A percentile compares a stretch with the other conserved stretches of the same genome.
Evolutionary conservation across 441 rosid genomes (phyloP).

Genomic region (Euphorbia schlechtendalii): DNA sequence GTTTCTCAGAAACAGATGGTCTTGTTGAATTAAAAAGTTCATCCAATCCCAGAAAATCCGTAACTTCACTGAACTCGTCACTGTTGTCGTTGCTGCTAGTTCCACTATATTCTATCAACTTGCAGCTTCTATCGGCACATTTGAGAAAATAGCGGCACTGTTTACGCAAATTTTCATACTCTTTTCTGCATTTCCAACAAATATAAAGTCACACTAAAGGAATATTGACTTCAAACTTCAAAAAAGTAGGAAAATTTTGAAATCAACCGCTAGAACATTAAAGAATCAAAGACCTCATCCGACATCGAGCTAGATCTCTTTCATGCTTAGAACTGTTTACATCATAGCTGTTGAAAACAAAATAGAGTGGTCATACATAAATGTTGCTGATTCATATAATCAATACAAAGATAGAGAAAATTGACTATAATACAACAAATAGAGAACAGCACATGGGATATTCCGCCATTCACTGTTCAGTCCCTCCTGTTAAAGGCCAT

Average conservation of each 20-base stretch:
- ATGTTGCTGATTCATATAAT: neutral
- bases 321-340: slow-evolving; percentile 63
- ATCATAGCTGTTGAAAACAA: slow-evolving; percentile 46
- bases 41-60: slow-evolving; percentile 41
- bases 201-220: neutral
- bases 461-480: no score
- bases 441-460: no score
- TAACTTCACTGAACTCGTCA: slow-evolving; percentile 34
- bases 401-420: neutral
- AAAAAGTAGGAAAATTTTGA: neutral
- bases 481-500: no score
- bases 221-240: slow-evolving; percentile 3
- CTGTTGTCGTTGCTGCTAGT: slow-evolving; percentile 29
- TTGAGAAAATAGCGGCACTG: slow-evolving; percentile 43
- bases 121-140: slow-evolving; percentile 31
- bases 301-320: slow-evolving; percentile 43
- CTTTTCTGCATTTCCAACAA: slow-evolving; percentile 44
- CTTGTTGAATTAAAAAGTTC: slow-evolving; percentile 40
- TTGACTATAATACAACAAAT: no score
- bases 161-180: slow-evolving; percentile 56
- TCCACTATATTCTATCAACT: slow-evolving; percentile 30
- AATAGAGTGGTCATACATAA: neutral
- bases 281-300: slow-evolving; percentile 44
- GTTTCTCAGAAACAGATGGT: slow-evolving; percentile 32
- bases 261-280: no score